phyloP scores from a whole-genome alignment of 2,329 filamentous ascomycete species.

The Arachnomyces sp. region DNA sequence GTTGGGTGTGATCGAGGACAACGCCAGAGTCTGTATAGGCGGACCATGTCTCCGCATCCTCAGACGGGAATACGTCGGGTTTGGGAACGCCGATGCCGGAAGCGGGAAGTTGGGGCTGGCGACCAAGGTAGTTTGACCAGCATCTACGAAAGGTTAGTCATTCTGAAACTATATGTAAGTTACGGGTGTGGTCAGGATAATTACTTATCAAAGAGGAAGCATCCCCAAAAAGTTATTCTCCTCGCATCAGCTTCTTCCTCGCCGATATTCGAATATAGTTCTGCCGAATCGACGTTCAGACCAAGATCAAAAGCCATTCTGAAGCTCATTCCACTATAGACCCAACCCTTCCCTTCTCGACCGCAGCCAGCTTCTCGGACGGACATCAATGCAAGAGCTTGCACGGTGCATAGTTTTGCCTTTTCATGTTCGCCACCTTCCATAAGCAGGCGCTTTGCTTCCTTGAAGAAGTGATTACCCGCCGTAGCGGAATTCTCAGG shows the following conservation, averaged over 20 bases:
- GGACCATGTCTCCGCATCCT: slow-evolving; percentile 78
- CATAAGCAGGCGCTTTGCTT: slow-evolving; percentile 81
- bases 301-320: slow-evolving; percentile 94
- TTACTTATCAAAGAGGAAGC: slow-evolving; percentile 90
- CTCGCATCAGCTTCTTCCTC: slow-evolving; percentile 84
- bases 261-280: slow-evolving; percentile 56
- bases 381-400: slow-evolving; percentile 90
- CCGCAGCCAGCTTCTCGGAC: slow-evolving; percentile 92
- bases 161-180: background rate
- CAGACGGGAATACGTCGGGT: slow-evolving; percentile 80
- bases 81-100: slow-evolving; percentile 76
- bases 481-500: slow-evolving; percentile 73
- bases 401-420: slow-evolving; percentile 78
- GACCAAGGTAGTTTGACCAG: slow-evolving; percentile 94
- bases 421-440: slow-evolving; percentile 91
- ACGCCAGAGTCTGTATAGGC: slow-evolving; percentile 81
- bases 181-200: slow-evolving; percentile 13
- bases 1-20: slow-evolving; percentile 63
- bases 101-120: slow-evolving; percentile 75
- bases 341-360: slow-evolving; percentile 91
- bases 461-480: slow-evolving; percentile 91
- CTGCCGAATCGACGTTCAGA: slow-evolving; percentile 71
- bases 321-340: slow-evolving; percentile 97
- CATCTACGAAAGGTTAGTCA: slow-evolving; percentile 43
- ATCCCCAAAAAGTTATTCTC: slow-evolving; percentile 92